A percentile compares a stretch with the other conserved stretches of the same genome.
Evolutionary conservation across 768 basidiomycete species (phyloP).

Genomic region (Auriscalpium vulgare): DNA sequence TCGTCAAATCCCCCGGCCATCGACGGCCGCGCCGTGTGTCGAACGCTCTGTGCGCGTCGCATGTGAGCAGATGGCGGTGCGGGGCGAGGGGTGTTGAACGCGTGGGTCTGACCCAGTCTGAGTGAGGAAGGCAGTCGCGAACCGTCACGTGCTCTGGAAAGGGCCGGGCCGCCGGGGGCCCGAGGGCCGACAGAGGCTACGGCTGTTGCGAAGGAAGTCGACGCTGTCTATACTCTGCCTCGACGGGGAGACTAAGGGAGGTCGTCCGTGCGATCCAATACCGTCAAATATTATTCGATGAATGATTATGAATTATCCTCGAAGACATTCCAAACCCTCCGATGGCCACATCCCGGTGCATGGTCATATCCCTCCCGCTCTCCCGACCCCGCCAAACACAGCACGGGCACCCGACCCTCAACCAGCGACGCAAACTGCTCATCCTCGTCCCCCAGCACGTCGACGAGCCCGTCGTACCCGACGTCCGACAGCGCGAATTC

Average conservation of each 20-base stretch:
- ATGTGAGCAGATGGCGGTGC: background rate
- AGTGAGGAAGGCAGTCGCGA: too few species aligned
- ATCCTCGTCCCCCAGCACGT: conserved; percentile 20
- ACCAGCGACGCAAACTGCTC: conserved; percentile 19
- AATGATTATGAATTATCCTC: conserved; percentile 21
- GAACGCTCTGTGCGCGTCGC: conserved; percentile 14
- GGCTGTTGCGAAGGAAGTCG: too few species aligned
- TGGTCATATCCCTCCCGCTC: conserved; percentile 20
- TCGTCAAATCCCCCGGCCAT: conserved; percentile 6
- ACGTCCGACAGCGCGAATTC: conserved; percentile 10
- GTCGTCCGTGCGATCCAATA: too few species aligned
- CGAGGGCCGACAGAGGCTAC: too few species aligned
- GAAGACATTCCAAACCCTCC: conserved; percentile 25
- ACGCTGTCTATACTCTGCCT: too few species aligned
- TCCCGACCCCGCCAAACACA: conserved; percentile 34
- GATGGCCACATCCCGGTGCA: conserved; percentile 31
- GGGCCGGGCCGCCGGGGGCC: too few species aligned
- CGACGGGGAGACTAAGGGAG: too few species aligned
- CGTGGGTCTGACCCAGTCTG: too few species aligned
- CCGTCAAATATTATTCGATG: too few species aligned
- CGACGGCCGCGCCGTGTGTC: conserved; percentile 10
- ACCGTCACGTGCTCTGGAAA: too few species aligned
- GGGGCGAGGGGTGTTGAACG: too few species aligned
- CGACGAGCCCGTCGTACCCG: conserved; percentile 25
- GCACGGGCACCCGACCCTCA: conserved; percentile 19